Percentiles rank a stretch among this genome's conserved stretches.
phyloP scores from a whole-genome alignment of 352 stramenopile genomes.

The Phytophthora nicotianae region DNA sequence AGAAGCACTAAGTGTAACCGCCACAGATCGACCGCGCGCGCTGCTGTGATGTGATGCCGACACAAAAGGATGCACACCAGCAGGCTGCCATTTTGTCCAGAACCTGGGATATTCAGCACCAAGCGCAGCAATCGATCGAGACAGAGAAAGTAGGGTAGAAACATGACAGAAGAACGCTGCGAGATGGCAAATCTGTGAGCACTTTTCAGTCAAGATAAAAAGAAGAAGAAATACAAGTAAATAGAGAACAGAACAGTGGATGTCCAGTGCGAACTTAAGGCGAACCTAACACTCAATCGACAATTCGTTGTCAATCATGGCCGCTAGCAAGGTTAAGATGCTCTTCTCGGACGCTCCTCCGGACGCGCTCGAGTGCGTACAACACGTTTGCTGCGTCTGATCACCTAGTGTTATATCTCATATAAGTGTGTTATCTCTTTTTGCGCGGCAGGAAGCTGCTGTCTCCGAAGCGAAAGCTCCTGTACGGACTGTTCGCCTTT shows the following conservation, averaged over 20 bases:
- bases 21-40: slow-evolving; percentile 8
- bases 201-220: slow-evolving; percentile 9
- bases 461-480: slow-evolving; percentile 62
- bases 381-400: neutral
- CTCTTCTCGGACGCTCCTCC: slow-evolving; percentile 74
- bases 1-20: slow-evolving; percentile 73
- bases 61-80: neutral
- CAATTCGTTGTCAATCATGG: slow-evolving; percentile 21
- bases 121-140: slow-evolving; percentile 3
- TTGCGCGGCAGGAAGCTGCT: slow-evolving; percentile 52
- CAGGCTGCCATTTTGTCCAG: neutral
- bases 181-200: neutral
- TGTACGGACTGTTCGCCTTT: slow-evolving; percentile 77
- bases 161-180: neutral
- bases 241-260: slow-evolving; percentile 20
- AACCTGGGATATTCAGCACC: neutral
- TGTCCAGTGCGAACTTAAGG: slow-evolving; percentile 5
- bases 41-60: neutral
- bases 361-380: slow-evolving; percentile 69
- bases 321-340: slow-evolving; percentile 58
- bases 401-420: neutral
- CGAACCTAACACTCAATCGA: slow-evolving; percentile 17
- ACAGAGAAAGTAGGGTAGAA: slow-evolving; percentile 12
- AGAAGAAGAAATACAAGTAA: slow-evolving; percentile 22
- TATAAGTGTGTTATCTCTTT: neutral